These are phyloP conservation scores for Planoprotostelium fungivorum DNA, from an alignment of 78 protist genomes.

Conservation along the genomic window DNA sequence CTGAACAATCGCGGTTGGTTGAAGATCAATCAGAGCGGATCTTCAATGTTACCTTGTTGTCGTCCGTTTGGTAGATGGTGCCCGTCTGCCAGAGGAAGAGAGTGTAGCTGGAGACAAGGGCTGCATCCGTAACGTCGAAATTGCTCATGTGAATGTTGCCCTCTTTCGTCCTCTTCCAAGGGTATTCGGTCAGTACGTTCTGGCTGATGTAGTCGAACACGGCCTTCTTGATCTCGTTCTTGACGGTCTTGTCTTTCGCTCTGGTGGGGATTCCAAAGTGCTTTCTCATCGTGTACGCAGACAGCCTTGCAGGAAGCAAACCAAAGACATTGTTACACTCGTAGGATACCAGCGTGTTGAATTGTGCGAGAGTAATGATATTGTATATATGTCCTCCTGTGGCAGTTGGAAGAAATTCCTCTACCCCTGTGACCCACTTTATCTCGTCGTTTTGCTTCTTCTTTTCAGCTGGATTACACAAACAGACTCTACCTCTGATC, in stretches of 20 bases:
- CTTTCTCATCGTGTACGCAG: neutral
- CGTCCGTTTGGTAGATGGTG: too few relatives aligned
- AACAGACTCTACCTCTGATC: neutral
- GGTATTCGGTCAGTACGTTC: neutral
- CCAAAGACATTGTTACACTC: neutral
- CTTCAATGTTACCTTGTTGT: too few relatives aligned
- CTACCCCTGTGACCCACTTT: neutral
- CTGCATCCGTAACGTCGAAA: neutral
- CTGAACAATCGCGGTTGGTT: too few relatives aligned
- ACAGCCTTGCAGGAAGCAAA: neutral
- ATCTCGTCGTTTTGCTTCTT: neutral
- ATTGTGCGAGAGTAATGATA: neutral
- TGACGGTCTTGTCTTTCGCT: neutral
- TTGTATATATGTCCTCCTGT: neutral
- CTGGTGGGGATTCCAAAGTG: neutral
- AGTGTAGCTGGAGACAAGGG: neutral
- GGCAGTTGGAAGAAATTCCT: neutral
- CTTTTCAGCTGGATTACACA: neutral
- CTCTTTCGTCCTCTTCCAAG: neutral
- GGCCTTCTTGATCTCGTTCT: neutral
- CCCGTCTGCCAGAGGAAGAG: neutral
- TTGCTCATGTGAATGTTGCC: neutral
- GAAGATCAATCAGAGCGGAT: too few relatives aligned
- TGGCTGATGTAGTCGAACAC: neutral
- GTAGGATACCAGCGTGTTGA: neutral